Evolutionary conservation across 2,329 filamentous ascomycete genomes (phyloP), one percentile per base, ranked within the genome.

Genomic region (Paramyrothecium sp.): DNA sequence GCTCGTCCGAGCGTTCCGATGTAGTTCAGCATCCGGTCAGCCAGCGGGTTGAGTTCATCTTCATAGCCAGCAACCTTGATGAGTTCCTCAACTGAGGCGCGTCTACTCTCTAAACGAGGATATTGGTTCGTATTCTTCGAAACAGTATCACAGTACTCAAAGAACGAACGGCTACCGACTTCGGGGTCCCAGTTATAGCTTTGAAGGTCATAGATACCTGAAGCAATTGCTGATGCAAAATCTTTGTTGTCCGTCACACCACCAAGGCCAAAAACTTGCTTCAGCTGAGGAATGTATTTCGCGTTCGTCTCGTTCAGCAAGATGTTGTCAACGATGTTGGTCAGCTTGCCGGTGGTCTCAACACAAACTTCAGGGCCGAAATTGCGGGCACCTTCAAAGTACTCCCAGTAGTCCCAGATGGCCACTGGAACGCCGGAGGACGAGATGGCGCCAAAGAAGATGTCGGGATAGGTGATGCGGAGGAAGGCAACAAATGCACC

Each of bases 381-480:
- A 12, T 78, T 67, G 2, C 78, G 75, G 0, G 78, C 78, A 1
- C 81, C 82, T 63, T 84, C 80, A 46, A 71, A 79, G 63, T 85
- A 86, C 65, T 82, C 69, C 81, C 90, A 94, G 72, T 88, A 93
- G 64, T 95, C 90, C 62, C 85, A 86, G 56, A 95, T 89, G 3
- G 90, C 90, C 58, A 85, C 83, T 0, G 89, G 90, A 1, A 95
- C 90, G 1, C 89, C 92, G 0, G 90, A 94, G 0, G 89, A 92
- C 0, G 89, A 88, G 53, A 96, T 93, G 3, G 88, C 84, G 7
- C 84, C 92, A 81, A 84, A 94, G 73, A 90, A 95, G 10, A 89
- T 75, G 33, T 93, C 86, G 0, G 92, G 91, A 69, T 96, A 95
- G 17, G 88, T 69, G 57, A 89, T 87, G 33, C 91, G 85, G 38